These are phyloP conservation scores for Tremellales sp. DNA, from an alignment of 1,284 basidiomycete genomes.

Conservation along the genomic window DNA sequence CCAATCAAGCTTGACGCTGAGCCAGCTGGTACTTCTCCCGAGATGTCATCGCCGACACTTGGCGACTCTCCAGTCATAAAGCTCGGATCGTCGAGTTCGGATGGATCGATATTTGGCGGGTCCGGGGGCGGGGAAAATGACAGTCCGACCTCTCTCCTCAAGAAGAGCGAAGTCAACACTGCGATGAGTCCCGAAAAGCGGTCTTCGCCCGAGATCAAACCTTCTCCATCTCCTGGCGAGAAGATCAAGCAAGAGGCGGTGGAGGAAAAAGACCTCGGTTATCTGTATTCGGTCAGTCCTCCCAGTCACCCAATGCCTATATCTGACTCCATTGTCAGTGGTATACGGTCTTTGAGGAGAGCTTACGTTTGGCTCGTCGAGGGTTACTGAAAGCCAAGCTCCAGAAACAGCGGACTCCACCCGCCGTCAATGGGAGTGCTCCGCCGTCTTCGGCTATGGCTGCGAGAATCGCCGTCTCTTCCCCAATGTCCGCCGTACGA, in stretches of 20 bases:
- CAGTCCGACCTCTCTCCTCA: neutral
- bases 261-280: slow-evolving; percentile 1
- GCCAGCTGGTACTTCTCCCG: too few species aligned
- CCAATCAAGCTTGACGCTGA: too few species aligned
- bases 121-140: neutral
- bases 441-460: slow-evolving; percentile 9
- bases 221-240: neutral
- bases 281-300: slow-evolving; percentile 7
- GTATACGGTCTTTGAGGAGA: slow-evolving; percentile 4
- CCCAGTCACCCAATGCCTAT: neutral
- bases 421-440: neutral
- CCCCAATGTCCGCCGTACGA: slow-evolving; percentile 7
- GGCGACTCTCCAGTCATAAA: too few species aligned
- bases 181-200: neutral
- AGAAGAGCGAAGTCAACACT: neutral
- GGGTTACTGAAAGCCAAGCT: neutral
- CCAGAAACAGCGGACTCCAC: neutral
- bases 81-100: too few species aligned
- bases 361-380: neutral
- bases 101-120: too few species aligned
- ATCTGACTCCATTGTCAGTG: slow-evolving; percentile 7
- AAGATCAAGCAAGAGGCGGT: neutral
- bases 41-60: too few species aligned
- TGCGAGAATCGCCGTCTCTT: slow-evolving; percentile 7
- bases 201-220: neutral